These are phyloP conservation scores for Trichosporon sp. DNA, from an alignment of 1,284 basidiomycete species.

Conservation along the genomic window DNA sequence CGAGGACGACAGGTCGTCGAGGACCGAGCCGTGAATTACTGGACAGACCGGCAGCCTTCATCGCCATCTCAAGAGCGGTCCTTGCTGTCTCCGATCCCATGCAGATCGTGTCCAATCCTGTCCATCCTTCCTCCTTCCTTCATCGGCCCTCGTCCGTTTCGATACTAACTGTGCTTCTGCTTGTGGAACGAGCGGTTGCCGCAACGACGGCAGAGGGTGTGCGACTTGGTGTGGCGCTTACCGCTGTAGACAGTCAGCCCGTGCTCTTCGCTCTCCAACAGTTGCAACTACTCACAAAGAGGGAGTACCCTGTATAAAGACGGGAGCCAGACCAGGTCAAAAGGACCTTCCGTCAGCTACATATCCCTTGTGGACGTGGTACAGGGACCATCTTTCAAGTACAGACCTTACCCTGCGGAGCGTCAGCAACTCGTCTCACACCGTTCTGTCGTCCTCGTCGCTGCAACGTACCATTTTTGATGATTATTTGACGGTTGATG, in stretches of 20 bases:
- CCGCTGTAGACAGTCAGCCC: constrained; percentile 50
- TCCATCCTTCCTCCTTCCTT: not conserved
- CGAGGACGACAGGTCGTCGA: too few relatives aligned
- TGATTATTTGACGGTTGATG: constrained; percentile 3
- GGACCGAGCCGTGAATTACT: too few relatives aligned
- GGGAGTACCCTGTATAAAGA: constrained; percentile 65
- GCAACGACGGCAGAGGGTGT: constrained; percentile 94
- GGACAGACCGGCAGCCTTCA: not conserved
- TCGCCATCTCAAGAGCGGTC: too few relatives aligned
- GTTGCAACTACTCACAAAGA: constrained; percentile 59
- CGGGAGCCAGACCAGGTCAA: constrained; percentile 60
- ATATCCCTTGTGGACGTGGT: constrained; percentile 7
- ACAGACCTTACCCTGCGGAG: constrained; percentile 9
- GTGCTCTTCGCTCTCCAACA: not conserved
- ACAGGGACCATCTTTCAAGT: not conserved
- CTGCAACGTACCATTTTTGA: constrained; percentile 1
- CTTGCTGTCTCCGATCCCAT: not conserved
- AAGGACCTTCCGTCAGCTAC: constrained; percentile 46
- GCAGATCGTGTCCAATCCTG: not conserved
- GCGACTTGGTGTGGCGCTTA: constrained; percentile 97
- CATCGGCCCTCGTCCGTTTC: not conserved
- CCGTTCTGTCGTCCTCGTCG: not conserved
- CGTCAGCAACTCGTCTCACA: constrained; percentile 8
- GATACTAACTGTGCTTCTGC: constrained; percentile 84
- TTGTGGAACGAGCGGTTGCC: constrained; percentile 89